phyloP scores from a whole-genome alignment of 2,329 filamentous ascomycete genomes.

The Stagonosporopsis chrysanthemi region DNA sequence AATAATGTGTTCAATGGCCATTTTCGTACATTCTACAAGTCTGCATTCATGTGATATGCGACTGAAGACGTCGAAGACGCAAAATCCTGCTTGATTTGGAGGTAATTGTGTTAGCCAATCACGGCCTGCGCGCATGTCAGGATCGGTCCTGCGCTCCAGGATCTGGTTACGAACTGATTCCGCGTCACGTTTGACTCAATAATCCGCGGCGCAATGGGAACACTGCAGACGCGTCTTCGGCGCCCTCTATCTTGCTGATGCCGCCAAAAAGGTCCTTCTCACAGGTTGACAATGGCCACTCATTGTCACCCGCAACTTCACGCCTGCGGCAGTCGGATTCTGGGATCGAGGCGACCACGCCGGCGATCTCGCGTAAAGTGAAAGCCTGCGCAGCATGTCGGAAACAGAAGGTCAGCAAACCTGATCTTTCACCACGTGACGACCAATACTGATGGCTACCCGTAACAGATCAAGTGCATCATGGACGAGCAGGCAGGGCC shows the following conservation, averaged over 20 bases:
- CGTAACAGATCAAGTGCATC: conserved; percentile 58
- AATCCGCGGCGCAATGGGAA: conserved; percentile 9
- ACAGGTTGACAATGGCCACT: conserved; percentile 26
- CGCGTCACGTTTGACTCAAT: conserved; percentile 18
- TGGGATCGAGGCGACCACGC: conserved; percentile 17
- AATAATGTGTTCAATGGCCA: neutral
- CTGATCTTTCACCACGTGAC: neutral
- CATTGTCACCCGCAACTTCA: conserved; percentile 20
- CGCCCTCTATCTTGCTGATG: conserved; percentile 21
- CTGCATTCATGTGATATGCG: neutral
- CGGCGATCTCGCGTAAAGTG: conserved; percentile 43
- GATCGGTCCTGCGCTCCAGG: conserved; percentile 1
- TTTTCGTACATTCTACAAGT: neutral
- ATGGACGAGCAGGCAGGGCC: conserved; percentile 57
- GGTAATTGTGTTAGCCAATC: conserved; percentile 1
- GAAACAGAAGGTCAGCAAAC: conserved; percentile 56
- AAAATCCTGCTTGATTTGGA: neutral
- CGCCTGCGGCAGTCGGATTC: conserved; percentile 22
- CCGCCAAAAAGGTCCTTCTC: conserved; percentile 36
- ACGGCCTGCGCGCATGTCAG: neutral
- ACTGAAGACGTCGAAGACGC: neutral
- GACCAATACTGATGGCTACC: conserved; percentile 11
- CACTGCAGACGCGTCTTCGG: conserved; percentile 5
- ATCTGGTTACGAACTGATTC: conserved; percentile 6
- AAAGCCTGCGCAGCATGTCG: conserved; percentile 62